phyloP scores from a whole-genome alignment of 306 rosid species.

The Sindora glabra region DNA sequence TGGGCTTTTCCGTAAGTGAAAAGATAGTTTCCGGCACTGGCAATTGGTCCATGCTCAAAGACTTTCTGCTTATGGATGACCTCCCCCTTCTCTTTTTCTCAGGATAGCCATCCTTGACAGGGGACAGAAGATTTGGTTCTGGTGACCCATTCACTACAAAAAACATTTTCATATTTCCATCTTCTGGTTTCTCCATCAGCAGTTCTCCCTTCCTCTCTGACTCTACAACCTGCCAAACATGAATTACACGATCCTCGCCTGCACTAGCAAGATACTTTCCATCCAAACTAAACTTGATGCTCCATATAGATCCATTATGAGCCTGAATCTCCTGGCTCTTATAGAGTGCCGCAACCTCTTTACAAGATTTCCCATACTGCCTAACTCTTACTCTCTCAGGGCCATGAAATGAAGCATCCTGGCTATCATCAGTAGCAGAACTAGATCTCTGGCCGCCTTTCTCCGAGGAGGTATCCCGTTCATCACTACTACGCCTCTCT shows the following conservation, averaged over 20 bases:
- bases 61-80: slow-evolving; percentile 65
- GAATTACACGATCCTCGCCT: slow-evolving; percentile 93
- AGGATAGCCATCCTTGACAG: slow-evolving; percentile 36
- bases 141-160: slow-evolving; percentile 68
- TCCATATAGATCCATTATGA: slow-evolving; percentile 88
- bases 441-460: slow-evolving; percentile 91
- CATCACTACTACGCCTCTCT: slow-evolving; percentile 83
- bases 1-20: slow-evolving; percentile 75
- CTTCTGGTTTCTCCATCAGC: slow-evolving; percentile 60
- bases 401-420: slow-evolving; percentile 71
- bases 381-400: slow-evolving; percentile 79
- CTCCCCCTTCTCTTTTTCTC: slow-evolving; percentile 91
- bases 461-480: slow-evolving; percentile 86
- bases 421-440: slow-evolving; percentile 96
- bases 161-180: slow-evolving; percentile 48
- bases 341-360: slow-evolving; percentile 65
- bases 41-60: slow-evolving; percentile 69
- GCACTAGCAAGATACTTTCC: slow-evolving; percentile 94
- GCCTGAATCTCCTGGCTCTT: slow-evolving; percentile 96
- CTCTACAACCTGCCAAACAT: slow-evolving; percentile 89
- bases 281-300: slow-evolving; percentile 89
- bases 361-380: slow-evolving; percentile 82
- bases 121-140: slow-evolving; percentile 49
- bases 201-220: slow-evolving; percentile 79
- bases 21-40: slow-evolving; percentile 67